Base-by-base conservation (phyloP, 305 asterid genomes). In the Fraxinus greggii region DNA sequence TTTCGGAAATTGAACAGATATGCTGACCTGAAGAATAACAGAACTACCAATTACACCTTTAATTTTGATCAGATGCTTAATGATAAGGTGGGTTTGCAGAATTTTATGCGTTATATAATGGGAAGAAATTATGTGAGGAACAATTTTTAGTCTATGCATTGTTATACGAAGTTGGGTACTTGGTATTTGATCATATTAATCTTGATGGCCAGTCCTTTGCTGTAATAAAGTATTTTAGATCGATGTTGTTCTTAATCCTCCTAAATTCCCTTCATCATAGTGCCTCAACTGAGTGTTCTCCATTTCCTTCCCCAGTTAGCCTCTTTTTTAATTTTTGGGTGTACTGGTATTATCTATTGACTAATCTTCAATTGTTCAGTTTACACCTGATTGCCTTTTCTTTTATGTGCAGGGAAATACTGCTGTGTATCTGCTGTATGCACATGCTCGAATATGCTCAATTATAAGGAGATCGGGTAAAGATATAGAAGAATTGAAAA, bases 371-470 rank as follows among this genome's bases (percentile, higher is more conserved):
- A 10, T 75, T 48, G 45, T 76, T 81, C 29, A 83, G 42, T 61
- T 82, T 83, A 29, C 76, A 33, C 73, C 78, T 78, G 48, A 54
- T 73, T 65, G 75, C 75, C 33, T 32, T 61, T 35, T 75, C 31
- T 75, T 65, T 78, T 29, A 78, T 83, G 88, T 19, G 80, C 95
- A 96, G 98, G 99, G 99, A 76, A 93, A 96, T 82, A 96, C 98
- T 45, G 98, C 99, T 83, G 99, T 96, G 24, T 96, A 96, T 87
- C 85, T 96, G 89, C 85, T 91, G 83, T 96, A 94, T 84, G 99
- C 98, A 38, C 99, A 96, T 90, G 98, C 99, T 88, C 93, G 98
- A 81, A 93, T 96, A 80, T 92, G 98, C 92, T 96, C 98, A 80
- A 94, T 96, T 45, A 96, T 96, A 90, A 87, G 94, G 90, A 96